These are phyloP conservation scores for Chaetomium cochliodes DNA, from an alignment of 495 filamentous ascomycete species.

Conservation along the genomic window DNA sequence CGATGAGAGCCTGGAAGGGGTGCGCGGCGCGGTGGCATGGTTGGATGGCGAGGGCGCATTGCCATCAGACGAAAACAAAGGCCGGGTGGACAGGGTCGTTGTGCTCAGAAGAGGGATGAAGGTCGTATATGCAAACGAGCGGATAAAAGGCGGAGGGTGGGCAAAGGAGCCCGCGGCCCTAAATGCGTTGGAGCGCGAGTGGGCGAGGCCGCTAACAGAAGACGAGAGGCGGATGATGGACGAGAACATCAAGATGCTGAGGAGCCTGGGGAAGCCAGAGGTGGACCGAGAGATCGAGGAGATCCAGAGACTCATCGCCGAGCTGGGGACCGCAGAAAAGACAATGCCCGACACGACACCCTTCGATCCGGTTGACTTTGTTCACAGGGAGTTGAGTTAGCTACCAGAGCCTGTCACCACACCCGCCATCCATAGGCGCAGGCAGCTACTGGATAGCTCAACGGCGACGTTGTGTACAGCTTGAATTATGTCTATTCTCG, in stretches of 20 bases:
- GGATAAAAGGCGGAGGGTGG: slow-evolving; percentile 5
- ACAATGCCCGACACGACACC: not conserved
- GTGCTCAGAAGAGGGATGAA: slow-evolving; percentile 32
- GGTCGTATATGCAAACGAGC: slow-evolving; percentile 30
- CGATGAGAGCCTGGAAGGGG: slow-evolving; percentile 39
- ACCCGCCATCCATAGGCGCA: not conserved
- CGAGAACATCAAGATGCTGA: slow-evolving; percentile 30
- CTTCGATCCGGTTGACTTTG: slow-evolving; percentile 22
- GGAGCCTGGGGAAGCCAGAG: slow-evolving; percentile 24
- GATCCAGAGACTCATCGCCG: slow-evolving; percentile 32
- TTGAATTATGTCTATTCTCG: slow-evolving; percentile 4
- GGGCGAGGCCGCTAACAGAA: slow-evolving; percentile 28
- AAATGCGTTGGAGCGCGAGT: slow-evolving; percentile 30
- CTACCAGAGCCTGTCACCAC: not conserved
- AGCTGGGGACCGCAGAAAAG: slow-evolving; percentile 9
- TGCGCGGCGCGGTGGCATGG: slow-evolving; percentile 32
- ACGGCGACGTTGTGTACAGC: not conserved
- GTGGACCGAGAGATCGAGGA: slow-evolving; percentile 32
- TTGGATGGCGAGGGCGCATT: slow-evolving; percentile 25
- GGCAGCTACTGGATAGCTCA: not conserved
- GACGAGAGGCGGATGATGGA: slow-evolving; percentile 27
- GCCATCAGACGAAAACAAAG: not conserved
- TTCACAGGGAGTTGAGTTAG: not conserved
- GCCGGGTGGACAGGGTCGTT: slow-evolving; percentile 16
- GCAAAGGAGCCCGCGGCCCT: slow-evolving; percentile 14